phyloP scores from a whole-genome alignment of 2,329 filamentous ascomycete species.

The Colletotrichum orbiculare region DNA sequence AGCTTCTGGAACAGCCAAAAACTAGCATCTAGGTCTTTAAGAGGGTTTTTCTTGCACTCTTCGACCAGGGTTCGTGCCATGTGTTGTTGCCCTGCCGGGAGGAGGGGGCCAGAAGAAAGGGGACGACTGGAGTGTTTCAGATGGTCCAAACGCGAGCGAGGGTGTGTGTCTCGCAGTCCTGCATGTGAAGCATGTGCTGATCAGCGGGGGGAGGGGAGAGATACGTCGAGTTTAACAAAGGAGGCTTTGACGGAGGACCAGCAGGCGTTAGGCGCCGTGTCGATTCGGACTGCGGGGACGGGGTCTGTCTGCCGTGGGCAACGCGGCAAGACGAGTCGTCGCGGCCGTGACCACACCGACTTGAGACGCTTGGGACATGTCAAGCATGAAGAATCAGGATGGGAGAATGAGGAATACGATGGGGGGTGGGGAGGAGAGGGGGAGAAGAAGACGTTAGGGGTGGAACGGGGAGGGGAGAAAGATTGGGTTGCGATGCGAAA shows the following conservation, averaged over 20 bases:
- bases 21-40: conserved; percentile 28
- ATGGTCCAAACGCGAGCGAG: conserved; percentile 18
- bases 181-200: conserved; percentile 14
- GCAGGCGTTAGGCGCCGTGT: conserved; percentile 11
- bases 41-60: conserved; percentile 11
- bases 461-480: too few species aligned
- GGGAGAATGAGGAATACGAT: neutral
- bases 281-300: conserved; percentile 4
- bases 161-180: conserved; percentile 4
- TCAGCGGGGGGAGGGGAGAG: neutral
- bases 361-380: conserved; percentile 25
- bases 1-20: conserved; percentile 18
- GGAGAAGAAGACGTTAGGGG: neutral
- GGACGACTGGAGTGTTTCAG: conserved; percentile 27
- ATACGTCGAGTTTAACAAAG: conserved; percentile 11
- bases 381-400: neutral
- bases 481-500: too few species aligned
- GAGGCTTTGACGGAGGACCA: too few species aligned
- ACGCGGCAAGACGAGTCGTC: conserved; percentile 19
- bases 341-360: conserved; percentile 13
- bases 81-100: conserved; percentile 1
- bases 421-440: too few species aligned
- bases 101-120: neutral
- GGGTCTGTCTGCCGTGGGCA: conserved; percentile 3
- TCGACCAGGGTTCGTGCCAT: conserved; percentile 25